These are phyloP conservation scores for Rhodocollybia butyracea DNA, from an alignment of 768 basidiomycete genomes.

Conservation along the genomic window DNA sequence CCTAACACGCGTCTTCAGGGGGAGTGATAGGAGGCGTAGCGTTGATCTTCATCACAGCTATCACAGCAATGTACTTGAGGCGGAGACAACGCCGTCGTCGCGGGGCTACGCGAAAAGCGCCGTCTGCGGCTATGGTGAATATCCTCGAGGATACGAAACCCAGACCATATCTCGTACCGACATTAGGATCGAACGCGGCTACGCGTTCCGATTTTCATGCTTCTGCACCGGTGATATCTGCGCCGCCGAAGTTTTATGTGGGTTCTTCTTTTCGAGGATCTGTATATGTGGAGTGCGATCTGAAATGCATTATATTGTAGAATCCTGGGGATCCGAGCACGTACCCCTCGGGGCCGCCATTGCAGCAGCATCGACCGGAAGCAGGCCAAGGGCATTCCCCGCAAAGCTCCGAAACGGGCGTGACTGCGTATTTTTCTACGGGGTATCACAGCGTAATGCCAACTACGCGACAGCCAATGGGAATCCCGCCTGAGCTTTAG, in stretches of 20 bases:
- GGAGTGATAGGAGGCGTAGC: no score
- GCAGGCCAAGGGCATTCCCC: not conserved
- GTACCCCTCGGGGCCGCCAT: not conserved
- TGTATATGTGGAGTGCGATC: not conserved
- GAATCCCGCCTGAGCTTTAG: not conserved
- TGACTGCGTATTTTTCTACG: not conserved
- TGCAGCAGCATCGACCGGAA: not conserved
- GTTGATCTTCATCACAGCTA: no score
- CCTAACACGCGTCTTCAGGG: not conserved
- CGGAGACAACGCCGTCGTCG: slow-evolving; percentile 9
- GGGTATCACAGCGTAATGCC: not conserved
- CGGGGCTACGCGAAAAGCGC: not conserved
- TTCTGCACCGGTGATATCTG: not conserved
- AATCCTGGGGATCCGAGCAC: slow-evolving; percentile 30
- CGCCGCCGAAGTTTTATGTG: slow-evolving; percentile 26
- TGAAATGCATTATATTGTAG: slow-evolving; percentile 16
- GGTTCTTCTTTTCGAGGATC: slow-evolving; percentile 4
- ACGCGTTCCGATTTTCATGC: no score
- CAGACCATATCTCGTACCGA: not conserved
- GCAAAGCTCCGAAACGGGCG: not conserved
- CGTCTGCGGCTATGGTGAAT: not conserved
- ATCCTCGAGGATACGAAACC: not conserved
- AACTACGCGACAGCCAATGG: not conserved
- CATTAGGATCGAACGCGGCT: no score
- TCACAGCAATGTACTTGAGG: no score